Evolutionary conservation across 768 basidiomycete species (phyloP), one percentile per base, ranked within the genome.

Genomic region (Cystofilobasidium bisporidii): DNA sequence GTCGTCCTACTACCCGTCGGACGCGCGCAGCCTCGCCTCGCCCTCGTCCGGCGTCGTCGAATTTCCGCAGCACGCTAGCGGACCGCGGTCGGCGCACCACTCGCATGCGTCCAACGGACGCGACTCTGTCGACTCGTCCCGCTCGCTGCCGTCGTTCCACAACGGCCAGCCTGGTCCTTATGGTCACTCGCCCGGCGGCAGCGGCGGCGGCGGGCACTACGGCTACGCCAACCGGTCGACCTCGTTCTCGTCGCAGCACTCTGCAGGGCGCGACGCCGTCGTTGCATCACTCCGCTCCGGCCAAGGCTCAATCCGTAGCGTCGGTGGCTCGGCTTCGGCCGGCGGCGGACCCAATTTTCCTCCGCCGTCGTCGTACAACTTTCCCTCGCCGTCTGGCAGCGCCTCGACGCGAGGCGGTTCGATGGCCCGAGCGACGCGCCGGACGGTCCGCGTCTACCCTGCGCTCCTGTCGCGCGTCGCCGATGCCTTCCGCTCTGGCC

Each of bases 381-480:
- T 68, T 24, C 67, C 61, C 8, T 28, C 67, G 14, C 55, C 53
- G 5, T n/a, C n/a, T n/a, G n/a, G n/a, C n/a, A 50, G 55, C n/a
- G 53, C 53, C 14, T 61, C 67, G 18, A 30, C 55, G 14, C 22
- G 28, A 5, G 32, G 43, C 22, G 62, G 61, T 0, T 58, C 55
- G 18, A 63, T 63, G 38, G 28, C 55, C 0, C 48, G 55, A 15
- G 41, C 61, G 15, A 30, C 61, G 5, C 48, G 67, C 38, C 62
- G 63, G 36, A 33, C 48, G 15, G 30, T 58, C 12, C 61, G 61
- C 18, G 43, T 68, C 33, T 63, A 68, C 33, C 93, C 96, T n/a
- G 96, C 96, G 1, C 81, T 98, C 28, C 83, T 98, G 10, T 97
- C 93, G 26, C 87, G 87, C 67, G 92, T 99, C 15, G 92, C 93